Conservation (phyloP, 108 stramenopile species). For the Fistulifera pelliculosa region DNA sequence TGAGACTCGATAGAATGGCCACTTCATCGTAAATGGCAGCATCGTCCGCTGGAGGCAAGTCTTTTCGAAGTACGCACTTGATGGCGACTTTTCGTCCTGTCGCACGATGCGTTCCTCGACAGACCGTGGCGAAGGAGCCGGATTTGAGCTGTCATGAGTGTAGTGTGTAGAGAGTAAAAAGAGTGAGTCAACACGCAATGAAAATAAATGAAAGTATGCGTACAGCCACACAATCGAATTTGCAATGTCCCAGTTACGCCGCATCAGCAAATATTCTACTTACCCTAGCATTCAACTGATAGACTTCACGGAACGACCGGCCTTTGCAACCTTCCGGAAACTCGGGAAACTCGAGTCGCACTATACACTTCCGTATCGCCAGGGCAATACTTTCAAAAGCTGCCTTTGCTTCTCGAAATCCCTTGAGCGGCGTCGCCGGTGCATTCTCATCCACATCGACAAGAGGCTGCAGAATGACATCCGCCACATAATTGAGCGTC, state of each 20-base stretch:
- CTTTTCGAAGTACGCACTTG: slow-evolving; percentile 72
- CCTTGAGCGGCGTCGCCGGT: slow-evolving; percentile 15
- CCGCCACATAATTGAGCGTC: slow-evolving; percentile 28
- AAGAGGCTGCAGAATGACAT: slow-evolving; percentile 29
- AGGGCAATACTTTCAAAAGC: slow-evolving; percentile 38
- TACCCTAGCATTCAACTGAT: slow-evolving; percentile 87
- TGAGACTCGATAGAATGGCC: slow-evolving; percentile 67
- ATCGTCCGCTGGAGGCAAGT: slow-evolving; percentile 69
- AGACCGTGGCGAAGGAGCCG: slow-evolving; percentile 84
- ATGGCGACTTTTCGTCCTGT: slow-evolving; percentile 79
- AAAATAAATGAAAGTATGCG: neutral
- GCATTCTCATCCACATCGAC: slow-evolving; percentile 15
- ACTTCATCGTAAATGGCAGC: slow-evolving; percentile 86
- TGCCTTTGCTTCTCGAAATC: slow-evolving; percentile 36
- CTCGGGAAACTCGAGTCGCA: slow-evolving; percentile 68
- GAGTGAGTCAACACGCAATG: neutral
- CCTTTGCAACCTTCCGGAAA: slow-evolving; percentile 84
- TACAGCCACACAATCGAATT: too few relatives aligned
- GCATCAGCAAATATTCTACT: slow-evolving; percentile 14
- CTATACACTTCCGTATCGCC: slow-evolving; percentile 56
- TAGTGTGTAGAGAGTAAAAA: slow-evolving; percentile 2
- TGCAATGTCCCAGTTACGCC: neutral
- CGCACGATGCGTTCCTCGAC: slow-evolving; percentile 78
- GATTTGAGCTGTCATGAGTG: slow-evolving; percentile 64
- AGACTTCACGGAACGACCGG: slow-evolving; percentile 68